Percentiles rank a stretch among this genome's conserved stretches.
Evolutionary conservation across 2,329 filamentous ascomycete species (phyloP).

Genomic region (Ceratocystis huliohia): DNA sequence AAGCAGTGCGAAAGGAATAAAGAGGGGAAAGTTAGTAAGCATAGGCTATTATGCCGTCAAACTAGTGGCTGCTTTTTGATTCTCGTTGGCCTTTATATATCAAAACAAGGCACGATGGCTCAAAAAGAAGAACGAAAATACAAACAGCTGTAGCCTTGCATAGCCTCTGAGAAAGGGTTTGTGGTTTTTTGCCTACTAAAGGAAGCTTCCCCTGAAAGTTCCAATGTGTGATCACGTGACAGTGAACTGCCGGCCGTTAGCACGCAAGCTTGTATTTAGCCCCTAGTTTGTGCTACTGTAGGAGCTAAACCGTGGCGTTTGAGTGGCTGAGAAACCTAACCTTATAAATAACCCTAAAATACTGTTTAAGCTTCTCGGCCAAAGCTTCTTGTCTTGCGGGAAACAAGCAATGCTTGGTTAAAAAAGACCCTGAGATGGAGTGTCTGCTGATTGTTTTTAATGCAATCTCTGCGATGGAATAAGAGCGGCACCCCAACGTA

Average conservation of each 20-base stretch:
- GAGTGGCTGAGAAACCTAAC: background rate
- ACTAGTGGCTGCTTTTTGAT: no score
- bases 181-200: background rate
- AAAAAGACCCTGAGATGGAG: background rate
- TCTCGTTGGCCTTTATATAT: background rate
- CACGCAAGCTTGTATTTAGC: background rate
- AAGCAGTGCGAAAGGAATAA: background rate
- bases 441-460: no score
- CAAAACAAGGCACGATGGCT: background rate
- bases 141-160: background rate
- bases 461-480: no score
- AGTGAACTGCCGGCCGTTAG: no score
- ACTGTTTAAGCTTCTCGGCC: background rate
- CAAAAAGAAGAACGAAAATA: background rate
- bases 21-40: background rate
- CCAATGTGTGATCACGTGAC: background rate
- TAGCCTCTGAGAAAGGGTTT: background rate
- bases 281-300: background rate
- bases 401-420: background rate
- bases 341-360: background rate
- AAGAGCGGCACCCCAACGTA: no score
- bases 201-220: background rate
- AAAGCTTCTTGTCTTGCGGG: background rate
- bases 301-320: background rate
- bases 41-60: background rate